Percentiles rank a stretch among this genome's conserved stretches.
phyloP scores from a whole-genome alignment of 179 eudicot genomes.

The Spergularia azorica region DNA sequence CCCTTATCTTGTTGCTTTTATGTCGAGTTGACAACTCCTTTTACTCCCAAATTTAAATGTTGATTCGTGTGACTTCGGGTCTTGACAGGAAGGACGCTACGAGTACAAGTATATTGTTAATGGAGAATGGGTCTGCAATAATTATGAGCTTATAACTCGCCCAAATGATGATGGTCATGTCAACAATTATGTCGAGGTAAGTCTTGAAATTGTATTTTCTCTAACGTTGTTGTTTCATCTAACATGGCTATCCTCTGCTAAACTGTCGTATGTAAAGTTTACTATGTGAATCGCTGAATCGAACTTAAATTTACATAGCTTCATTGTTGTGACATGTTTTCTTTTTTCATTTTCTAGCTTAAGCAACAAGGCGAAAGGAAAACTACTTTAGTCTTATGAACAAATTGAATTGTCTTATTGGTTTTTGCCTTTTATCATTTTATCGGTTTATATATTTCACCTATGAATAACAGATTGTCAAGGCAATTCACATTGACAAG shows the following conservation, averaged over 20 bases:
- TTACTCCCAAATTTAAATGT: background rate
- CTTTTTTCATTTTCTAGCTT: too few species aligned
- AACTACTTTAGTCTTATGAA: background rate
- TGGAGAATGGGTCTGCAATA: slow-evolving; percentile 81
- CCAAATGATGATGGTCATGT: slow-evolving; percentile 78
- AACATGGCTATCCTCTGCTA: too few species aligned
- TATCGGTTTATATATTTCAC: too few species aligned
- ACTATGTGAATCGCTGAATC: too few species aligned
- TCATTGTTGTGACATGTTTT: too few species aligned
- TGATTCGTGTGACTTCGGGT: background rate
- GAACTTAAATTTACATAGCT: too few species aligned
- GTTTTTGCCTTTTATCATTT: background rate
- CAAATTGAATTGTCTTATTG: too few species aligned
- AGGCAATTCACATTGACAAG: background rate
- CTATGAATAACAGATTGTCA: background rate
- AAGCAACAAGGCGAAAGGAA: too few species aligned
- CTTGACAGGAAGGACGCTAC: slow-evolving; percentile 74
- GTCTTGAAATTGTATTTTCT: slow-evolving; percentile 9
- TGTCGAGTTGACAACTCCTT: too few species aligned
- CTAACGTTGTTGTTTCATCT: background rate
- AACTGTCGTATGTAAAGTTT: too few species aligned
- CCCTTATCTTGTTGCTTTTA: background rate
- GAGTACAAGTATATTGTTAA: slow-evolving; percentile 94
- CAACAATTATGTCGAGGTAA: slow-evolving; percentile 83
- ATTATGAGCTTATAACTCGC: slow-evolving; percentile 56